Evolutionary conservation across 1,284 basidiomycete species (phyloP).

Genomic region (Cryptococcus hybrid): DNA sequence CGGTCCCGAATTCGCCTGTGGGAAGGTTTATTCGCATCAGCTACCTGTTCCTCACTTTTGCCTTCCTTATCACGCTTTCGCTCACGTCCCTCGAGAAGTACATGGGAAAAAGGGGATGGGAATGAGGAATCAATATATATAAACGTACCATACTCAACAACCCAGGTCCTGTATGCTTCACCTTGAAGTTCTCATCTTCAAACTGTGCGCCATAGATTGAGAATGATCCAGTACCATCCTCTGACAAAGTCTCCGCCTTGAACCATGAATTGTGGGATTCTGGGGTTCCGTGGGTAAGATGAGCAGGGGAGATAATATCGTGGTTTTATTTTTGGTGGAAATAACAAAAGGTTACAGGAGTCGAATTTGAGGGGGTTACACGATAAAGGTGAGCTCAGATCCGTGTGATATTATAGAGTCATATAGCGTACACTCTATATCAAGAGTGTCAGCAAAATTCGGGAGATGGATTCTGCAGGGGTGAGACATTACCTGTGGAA

Average conservation of each 20-base stretch:
- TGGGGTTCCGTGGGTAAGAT: constrained; percentile 3
- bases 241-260: constrained; percentile 70
- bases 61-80: background rate
- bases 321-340: background rate
- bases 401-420: no score
- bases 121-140: no score
- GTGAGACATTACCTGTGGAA: constrained; percentile 78
- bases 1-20: constrained; percentile 76
- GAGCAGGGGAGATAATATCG: background rate
- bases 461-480: background rate
- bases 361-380: no score
- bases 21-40: constrained; percentile 49
- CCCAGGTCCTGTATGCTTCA: constrained; percentile 83
- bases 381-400: no score
- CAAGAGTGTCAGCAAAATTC: background rate
- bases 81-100: no score
- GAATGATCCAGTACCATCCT: constrained; percentile 91
- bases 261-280: constrained; percentile 54
- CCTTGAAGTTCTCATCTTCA: constrained; percentile 91
- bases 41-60: background rate
- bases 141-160: constrained; percentile 67
- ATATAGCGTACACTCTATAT: background rate
- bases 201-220: constrained; percentile 95
- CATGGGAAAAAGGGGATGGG: no score
- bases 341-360: no score